These are phyloP conservation scores for Nicotiana tomentosiformis DNA, from an alignment of 257 asterid species.

Conservation along the genomic window DNA sequence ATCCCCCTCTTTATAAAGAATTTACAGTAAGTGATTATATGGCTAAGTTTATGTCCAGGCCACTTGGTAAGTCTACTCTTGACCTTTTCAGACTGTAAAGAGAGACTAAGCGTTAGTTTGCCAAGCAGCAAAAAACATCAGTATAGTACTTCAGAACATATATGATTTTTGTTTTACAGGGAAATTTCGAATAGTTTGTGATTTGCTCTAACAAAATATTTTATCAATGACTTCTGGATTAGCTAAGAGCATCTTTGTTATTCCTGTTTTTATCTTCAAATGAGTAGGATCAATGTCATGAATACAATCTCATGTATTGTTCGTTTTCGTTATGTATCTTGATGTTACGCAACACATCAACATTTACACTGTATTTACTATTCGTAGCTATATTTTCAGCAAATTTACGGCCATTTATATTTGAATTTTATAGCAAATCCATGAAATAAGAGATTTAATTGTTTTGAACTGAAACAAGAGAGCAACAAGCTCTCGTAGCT, in stretches of 20 bases:
- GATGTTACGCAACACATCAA: too few species aligned
- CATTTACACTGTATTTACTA: too few species aligned
- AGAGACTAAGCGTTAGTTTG: background rate
- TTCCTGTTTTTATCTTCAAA: background rate
- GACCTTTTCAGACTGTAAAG: constrained; percentile 37
- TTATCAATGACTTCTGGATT: background rate
- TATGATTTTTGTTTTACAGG: background rate
- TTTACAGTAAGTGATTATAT: constrained; percentile 42
- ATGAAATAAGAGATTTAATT: too few species aligned
- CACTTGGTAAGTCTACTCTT: constrained; percentile 43
- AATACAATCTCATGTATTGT: background rate
- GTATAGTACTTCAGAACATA: background rate
- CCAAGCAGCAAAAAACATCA: background rate
- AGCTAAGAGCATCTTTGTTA: background rate
- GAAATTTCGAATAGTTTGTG: background rate
- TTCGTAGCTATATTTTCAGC: too few species aligned
- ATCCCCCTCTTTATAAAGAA: constrained; percentile 30
- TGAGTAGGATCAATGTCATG: background rate
- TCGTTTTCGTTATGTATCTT: too few species aligned
- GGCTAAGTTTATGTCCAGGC: constrained; percentile 31
- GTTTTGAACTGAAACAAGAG: too few species aligned
- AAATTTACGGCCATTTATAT: too few species aligned
- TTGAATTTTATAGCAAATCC: too few species aligned
- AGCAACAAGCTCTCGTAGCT: too few species aligned
- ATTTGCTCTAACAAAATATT: background rate